Percentiles rank a stretch among this genome's conserved stretches.
Evolutionary conservation across 2,329 filamentous ascomycete genomes (phyloP).

Genomic region (Zymoseptoria passerinii): DNA sequence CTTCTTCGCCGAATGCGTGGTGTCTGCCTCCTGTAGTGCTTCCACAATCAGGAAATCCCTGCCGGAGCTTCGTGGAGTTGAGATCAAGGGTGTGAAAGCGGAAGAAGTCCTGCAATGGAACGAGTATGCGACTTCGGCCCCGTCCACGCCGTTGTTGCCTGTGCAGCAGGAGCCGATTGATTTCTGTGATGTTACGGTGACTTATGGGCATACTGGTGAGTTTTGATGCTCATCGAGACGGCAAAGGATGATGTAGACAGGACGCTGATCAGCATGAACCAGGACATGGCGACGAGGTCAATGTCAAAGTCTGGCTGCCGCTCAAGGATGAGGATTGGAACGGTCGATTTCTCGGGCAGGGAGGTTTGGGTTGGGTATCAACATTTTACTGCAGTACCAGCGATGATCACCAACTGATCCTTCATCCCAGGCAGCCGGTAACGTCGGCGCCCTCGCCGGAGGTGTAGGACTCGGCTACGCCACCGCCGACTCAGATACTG

Average conservation of each 20-base stretch:
- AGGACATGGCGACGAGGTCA: conserved; percentile 25
- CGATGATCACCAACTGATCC: neutral
- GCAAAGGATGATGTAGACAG: conserved; percentile 4
- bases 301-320: conserved; percentile 28
- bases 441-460: conserved; percentile 6
- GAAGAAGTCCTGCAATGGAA: conserved; percentile 8
- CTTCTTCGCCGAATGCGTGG: neutral
- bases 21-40: neutral
- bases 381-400: neutral
- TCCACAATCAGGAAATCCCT: neutral
- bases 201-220: conserved; percentile 31
- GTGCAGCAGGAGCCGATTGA: conserved; percentile 7
- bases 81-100: conserved; percentile 1
- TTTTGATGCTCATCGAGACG: conserved; percentile 20
- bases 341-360: conserved; percentile 32
- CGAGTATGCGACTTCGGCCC: conserved; percentile 6
- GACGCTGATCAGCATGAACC: conserved; percentile 7
- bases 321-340: conserved; percentile 22
- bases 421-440: conserved; percentile 19
- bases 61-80: conserved; percentile 1
- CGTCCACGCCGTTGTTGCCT: conserved; percentile 6
- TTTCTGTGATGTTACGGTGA: conserved; percentile 32
- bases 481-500: conserved; percentile 22
- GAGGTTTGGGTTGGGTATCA: conserved; percentile 33
- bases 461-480: conserved; percentile 21